phyloP scores from a whole-genome alignment of 768 basidiomycete genomes.

The Rhodotorula kratochvilovae region DNA sequence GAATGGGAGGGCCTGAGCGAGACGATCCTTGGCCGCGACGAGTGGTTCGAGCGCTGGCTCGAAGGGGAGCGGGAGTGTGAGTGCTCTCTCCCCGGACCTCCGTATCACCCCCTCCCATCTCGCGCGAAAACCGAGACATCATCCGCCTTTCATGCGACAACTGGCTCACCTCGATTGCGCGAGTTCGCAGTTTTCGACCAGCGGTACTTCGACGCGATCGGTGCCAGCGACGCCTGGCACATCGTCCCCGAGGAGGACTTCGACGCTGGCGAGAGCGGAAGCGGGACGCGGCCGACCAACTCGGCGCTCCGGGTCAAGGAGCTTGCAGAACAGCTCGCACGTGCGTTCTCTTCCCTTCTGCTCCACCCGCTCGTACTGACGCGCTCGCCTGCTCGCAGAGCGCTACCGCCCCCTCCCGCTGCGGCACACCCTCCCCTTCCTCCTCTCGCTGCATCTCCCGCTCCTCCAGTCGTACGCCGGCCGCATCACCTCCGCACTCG shows the following conservation, averaged over 20 bases:
- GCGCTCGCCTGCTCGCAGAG: conserved; percentile 52
- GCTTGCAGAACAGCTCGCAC: conserved; percentile 85
- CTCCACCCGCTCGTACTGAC: not conserved
- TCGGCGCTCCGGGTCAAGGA: conserved; percentile 79
- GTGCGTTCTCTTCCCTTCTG: conserved; percentile 49
- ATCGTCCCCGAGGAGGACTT: conserved; percentile 64
- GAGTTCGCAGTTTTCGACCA: conserved; percentile 67
- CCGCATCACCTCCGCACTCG: conserved; percentile 75
- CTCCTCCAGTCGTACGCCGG: conserved; percentile 69
- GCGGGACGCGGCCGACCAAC: conserved; percentile 60
- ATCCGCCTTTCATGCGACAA: too few relatives aligned
- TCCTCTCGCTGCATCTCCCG: conserved; percentile 78
- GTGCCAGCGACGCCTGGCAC: conserved; percentile 76
- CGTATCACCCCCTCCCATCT: too few relatives aligned
- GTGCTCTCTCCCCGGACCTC: conserved; percentile 44
- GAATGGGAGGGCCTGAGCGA: conserved; percentile 75
- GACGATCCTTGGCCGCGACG: conserved; percentile 70
- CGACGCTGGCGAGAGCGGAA: conserved; percentile 49
- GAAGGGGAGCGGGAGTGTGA: conserved; percentile 81
- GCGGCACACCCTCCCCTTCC: conserved; percentile 72
- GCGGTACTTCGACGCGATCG: conserved; percentile 79
- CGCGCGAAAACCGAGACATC: not conserved
- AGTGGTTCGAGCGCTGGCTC: conserved; percentile 90
- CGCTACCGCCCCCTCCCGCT: conserved; percentile 86
- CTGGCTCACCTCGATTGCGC: not conserved